A percentile compares a stretch with the other conserved stretches of the same genome.
Evolutionary conservation across 2,329 filamentous ascomycete genomes (phyloP).

Genomic region (Curvularia lunata): DNA sequence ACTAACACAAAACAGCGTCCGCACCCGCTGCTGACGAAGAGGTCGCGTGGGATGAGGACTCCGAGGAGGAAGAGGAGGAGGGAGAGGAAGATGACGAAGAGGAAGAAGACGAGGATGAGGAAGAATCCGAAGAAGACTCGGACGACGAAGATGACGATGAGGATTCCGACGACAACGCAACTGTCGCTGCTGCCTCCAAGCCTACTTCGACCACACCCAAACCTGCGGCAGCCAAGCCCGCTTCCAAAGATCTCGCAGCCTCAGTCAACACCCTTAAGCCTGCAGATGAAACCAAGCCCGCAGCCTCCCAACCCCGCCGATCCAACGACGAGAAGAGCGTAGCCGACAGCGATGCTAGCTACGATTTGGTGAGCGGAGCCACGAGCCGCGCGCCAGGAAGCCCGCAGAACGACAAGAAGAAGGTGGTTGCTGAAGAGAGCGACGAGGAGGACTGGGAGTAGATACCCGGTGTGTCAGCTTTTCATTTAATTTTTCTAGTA

Average conservation of each 20-base stretch:
- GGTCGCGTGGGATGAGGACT: conserved; percentile 74
- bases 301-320: conserved; percentile 65
- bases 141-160: conserved; percentile 21
- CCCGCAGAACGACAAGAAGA: conserved; percentile 61
- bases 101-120: conserved; percentile 33
- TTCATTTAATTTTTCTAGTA: background rate
- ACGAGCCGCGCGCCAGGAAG: conserved; percentile 77
- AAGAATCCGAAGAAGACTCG: conserved; percentile 21
- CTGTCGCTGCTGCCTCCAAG: conserved; percentile 12
- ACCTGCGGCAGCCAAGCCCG: background rate
- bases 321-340: conserved; percentile 80
- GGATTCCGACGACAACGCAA: conserved; percentile 16
- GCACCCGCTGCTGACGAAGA: conserved; percentile 76
- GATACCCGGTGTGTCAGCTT: background rate
- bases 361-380: conserved; percentile 83
- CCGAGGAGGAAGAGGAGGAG: conserved; percentile 51
- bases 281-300: conserved; percentile 52
- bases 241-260: conserved; percentile 33
- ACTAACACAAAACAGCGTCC: conserved; percentile 52
- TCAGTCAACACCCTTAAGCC: conserved; percentile 51
- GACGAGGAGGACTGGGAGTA: conserved; percentile 80
- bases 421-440: conserved; percentile 61
- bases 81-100: conserved; percentile 49
- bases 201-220: conserved; percentile 8
- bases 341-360: conserved; percentile 92